Percentiles rank a stretch among this genome's conserved stretches.
phyloP scores from a whole-genome alignment of 2,329 filamentous ascomycete genomes.

The Diaporthe velutina region DNA sequence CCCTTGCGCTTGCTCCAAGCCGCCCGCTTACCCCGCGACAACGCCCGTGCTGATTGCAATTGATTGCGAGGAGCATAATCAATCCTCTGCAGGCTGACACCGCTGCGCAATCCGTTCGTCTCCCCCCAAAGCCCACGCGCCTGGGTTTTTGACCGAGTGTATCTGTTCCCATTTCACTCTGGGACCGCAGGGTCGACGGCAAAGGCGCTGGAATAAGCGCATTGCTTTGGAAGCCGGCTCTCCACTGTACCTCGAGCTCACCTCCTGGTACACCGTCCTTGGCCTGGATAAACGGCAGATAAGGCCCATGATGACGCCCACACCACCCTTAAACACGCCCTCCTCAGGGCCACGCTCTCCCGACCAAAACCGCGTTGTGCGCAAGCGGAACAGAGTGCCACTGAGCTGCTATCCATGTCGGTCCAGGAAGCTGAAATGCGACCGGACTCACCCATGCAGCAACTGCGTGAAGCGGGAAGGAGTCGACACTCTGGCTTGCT shows the following conservation, averaged over 20 bases:
- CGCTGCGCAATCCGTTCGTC: not conserved
- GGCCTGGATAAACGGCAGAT: not conserved
- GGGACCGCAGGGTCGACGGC: not conserved
- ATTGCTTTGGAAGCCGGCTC: not conserved
- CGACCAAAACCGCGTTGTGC: constrained; percentile 87
- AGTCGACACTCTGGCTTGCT: constrained; percentile 83
- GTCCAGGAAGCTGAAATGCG: constrained; percentile 98
- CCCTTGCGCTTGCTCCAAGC: constrained; percentile 11
- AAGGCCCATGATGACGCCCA: constrained; percentile 73
- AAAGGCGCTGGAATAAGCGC: not conserved
- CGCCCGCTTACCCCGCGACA: constrained; percentile 25
- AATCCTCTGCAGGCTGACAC: constrained; percentile 15
- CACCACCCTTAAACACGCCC: constrained; percentile 82
- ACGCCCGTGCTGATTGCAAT: constrained; percentile 5
- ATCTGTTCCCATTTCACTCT: not conserved
- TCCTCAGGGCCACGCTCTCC: constrained; percentile 82
- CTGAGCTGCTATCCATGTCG: constrained; percentile 93
- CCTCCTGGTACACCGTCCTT: not conserved
- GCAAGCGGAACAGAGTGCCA: constrained; percentile 92
- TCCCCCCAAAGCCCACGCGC: not conserved
- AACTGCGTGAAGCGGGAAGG: constrained; percentile 95
- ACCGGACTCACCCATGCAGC: constrained; percentile 89
- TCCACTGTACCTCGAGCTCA: not conserved
- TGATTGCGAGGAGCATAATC: not conserved
- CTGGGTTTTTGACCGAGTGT: not conserved